Base-by-base conservation (phyloP, 257 asterid species). In the Nicotiana tabacum region DNA sequence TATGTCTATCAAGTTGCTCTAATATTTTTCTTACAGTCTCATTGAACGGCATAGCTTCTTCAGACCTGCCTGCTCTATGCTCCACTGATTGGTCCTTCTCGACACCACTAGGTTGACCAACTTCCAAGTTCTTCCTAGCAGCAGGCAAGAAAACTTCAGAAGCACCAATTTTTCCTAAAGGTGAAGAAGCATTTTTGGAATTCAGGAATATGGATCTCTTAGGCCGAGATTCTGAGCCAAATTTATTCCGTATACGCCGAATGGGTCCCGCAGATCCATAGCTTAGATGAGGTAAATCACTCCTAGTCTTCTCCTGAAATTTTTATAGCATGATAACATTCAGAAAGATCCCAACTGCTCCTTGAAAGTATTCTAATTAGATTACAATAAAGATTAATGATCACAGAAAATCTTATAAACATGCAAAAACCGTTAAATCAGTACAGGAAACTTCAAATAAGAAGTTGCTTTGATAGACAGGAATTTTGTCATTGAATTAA, bases 241-340 rank as follows among this genome's bases (percentile, higher is more conserved):
- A 90, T 82, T 84, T 96, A 82, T 87, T 91, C 84, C 92, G 87
- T 46, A 89, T 83, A 29, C 92, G 92, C 65, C 97, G 92, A 77
- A 96, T 88, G 29, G 98, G 98, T 57, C 99, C 98, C 81, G 83
- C 92, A 37, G 98, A 91, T 82, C 97, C 97, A 88, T 89, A 90
- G 87, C 82, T 39, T 56, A 77, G 90, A 83, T 87, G 92, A 83
- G 81, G 82, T 4, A 76, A 82, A 70, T 88, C 92, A 72, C 86
- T 88, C 85, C 89, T 84, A 30, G 89, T 82, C 70, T 88, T 94
- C 58, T 62, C 93, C 99, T 95, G 90, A 77, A 88, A 80, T 84
- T 35, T 43, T 85, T 79, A 39, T 78, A 53, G 18, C 46, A 78
- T 81, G 39, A 56, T 46, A 74, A 58, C 24, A 85, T 76, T 76